These are phyloP conservation scores for Alternaria ventricosa DNA, from an alignment of 2,329 filamentous ascomycete genomes.

Conservation along the genomic window DNA sequence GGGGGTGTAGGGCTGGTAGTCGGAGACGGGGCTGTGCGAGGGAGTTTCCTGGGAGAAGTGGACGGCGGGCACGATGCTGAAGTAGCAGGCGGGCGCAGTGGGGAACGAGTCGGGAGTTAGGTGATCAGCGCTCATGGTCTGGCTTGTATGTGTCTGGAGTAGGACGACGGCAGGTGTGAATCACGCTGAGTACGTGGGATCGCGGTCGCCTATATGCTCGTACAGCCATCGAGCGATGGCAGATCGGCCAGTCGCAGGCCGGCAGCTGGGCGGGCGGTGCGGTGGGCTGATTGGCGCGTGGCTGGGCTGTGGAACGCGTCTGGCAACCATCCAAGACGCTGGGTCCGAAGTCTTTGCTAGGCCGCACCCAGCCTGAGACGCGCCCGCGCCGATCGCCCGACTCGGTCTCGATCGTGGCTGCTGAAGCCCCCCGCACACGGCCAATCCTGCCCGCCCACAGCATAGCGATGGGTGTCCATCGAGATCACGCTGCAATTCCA, in stretches of 20 bases:
- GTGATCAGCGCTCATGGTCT: conserved; percentile 24
- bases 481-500: background rate
- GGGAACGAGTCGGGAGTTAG: conserved; percentile 13
- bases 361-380: conserved; percentile 1
- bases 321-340: conserved; percentile 1
- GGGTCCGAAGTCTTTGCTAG: conserved; percentile 7
- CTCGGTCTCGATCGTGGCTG: conserved; percentile 8
- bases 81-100: conserved; percentile 39
- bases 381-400: conserved; percentile 4
- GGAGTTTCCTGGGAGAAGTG: conserved; percentile 47
- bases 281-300: conserved; percentile 16
- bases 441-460: conserved; percentile 1
- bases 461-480: background rate
- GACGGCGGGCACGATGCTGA: conserved; percentile 34
- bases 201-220: conserved; percentile 20
- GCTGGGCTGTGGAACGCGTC: conserved; percentile 2
- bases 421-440: background rate
- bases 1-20: conserved; percentile 31
- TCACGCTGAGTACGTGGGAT: conserved; percentile 15
- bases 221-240: conserved; percentile 16
- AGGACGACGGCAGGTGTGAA: conserved; percentile 15
- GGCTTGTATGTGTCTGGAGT: conserved; percentile 5
- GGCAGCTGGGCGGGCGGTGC: conserved; percentile 3
- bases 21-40: conserved; percentile 23
- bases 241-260: conserved; percentile 4